Percentiles rank a stretch among this genome's conserved stretches.
Evolutionary conservation across 306 rosid species (phyloP).

Genomic region (Cucumis melo): DNA sequence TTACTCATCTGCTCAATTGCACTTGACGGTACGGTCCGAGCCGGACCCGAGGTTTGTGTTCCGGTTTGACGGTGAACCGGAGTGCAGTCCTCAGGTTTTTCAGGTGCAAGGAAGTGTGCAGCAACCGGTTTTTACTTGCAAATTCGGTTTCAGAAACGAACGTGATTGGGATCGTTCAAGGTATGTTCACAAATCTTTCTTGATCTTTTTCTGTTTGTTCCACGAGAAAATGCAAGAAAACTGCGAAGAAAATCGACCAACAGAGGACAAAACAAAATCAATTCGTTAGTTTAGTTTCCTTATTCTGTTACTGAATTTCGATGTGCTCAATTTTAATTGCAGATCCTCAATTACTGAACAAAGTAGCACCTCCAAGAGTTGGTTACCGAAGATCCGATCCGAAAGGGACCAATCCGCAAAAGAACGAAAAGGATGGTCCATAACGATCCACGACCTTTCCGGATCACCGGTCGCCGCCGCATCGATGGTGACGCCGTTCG

Average conservation of each 20-base stretch:
- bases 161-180: conserved; percentile 22
- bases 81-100: conserved; percentile 76
- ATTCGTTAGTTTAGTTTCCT: background rate
- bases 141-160: conserved; percentile 27
- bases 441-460: conserved; percentile 38
- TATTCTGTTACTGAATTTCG: background rate
- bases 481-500: conserved; percentile 42
- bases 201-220: background rate
- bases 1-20: conserved; percentile 26
- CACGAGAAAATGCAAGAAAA: background rate
- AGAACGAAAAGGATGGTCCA: conserved; percentile 38
- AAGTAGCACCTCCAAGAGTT: conserved; percentile 12
- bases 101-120: conserved; percentile 47
- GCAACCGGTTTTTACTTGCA: conserved; percentile 35
- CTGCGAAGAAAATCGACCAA: background rate
- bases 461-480: conserved; percentile 40
- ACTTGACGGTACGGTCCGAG: conserved; percentile 39
- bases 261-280: background rate
- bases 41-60: conserved; percentile 75
- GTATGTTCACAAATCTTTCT: background rate
- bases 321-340: background rate
- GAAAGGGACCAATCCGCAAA: conserved; percentile 19
- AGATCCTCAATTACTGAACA: conserved; percentile 22
- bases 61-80: conserved; percentile 71
- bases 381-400: conserved; percentile 18